Base-by-base conservation (phyloP, 192 early-diverging fungal species). In the Linnemannia exigua region DNA sequence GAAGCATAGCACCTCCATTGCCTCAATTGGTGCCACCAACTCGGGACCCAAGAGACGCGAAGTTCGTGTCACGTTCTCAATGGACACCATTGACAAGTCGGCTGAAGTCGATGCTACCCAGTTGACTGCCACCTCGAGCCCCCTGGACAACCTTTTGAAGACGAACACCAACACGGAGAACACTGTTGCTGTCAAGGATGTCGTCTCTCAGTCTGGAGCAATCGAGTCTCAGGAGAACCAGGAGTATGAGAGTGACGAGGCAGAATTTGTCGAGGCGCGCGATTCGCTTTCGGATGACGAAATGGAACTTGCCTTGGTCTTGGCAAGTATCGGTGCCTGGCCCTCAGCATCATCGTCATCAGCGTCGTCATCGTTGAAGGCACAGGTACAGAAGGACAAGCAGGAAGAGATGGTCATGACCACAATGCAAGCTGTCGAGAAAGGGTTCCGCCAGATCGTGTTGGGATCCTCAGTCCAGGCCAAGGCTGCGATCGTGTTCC, bases 181-280 rank as follows among this genome's bases (percentile, higher is more conserved):
- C 14, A 15, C 51, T 8, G 70, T 20, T 3, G 0, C 50, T 31
- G 70, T 15, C 46, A 83, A 83, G 63, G 67, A 74, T 1, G 71
- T 83, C 38, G 44, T 46, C 70, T 71, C 70, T 12, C 25, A 38
- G 22, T 35, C 51, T 28, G 71, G 63, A 54, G 33, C 25, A 4
- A 36, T 38, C 1, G 67, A 70, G 38, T 44, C 44, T 50, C 67
- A 70, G 67, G 50, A 51, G 5, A 31, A 50, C 46, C 41, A 48
- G 33, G 75, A 76, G 8, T 76, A 58, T 16, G 63, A 67, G 31
- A 76, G 77, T n/a, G 77, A 79, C n/a, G 82, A 84, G 22, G 77
- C 68, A n/a, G 83, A 85, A 52, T 85, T 85, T 67, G 77, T 85
- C 14, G 83, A 85, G 51, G 83, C 83, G 3, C 37, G 67, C 7